phyloP scores from a whole-genome alignment of 83 land plant species.

The Picea abies region DNA sequence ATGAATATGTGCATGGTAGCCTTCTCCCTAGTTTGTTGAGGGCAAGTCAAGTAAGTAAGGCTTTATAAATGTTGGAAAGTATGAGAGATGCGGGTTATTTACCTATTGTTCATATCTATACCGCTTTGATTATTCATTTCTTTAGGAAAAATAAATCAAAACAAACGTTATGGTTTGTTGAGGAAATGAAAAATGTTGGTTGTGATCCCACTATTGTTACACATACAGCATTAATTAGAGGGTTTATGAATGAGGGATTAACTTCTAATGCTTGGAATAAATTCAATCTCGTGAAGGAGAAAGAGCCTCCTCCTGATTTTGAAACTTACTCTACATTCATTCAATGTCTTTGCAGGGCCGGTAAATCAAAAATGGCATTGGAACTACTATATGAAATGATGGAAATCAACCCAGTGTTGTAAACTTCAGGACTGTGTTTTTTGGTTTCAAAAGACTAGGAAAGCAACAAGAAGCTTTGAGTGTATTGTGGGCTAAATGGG shows the following conservation, averaged over 20 bases:
- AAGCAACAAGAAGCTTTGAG: too few species aligned
- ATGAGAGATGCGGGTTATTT: slow-evolving; percentile 38
- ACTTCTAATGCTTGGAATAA: too few species aligned
- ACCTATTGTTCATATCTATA: slow-evolving; percentile 49
- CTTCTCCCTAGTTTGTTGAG: slow-evolving; percentile 40
- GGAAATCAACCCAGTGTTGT: slow-evolving; percentile 48
- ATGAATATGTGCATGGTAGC: slow-evolving; percentile 46
- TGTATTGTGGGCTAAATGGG: too few species aligned
- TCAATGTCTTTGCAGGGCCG: slow-evolving; percentile 38
- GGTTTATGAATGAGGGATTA: too few species aligned
- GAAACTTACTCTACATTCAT: slow-evolving; percentile 50
- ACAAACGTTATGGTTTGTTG: slow-evolving; percentile 24
- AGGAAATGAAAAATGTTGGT: too few species aligned
- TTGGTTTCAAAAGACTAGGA: slow-evolving; percentile 61
- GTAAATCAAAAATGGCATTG: slow-evolving; percentile 47
- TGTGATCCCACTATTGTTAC: too few species aligned
- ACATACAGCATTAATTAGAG: too few species aligned
- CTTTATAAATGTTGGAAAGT: slow-evolving; percentile 33
- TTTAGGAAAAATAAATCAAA: slow-evolving; percentile 34
- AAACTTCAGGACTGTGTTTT: slow-evolving; percentile 47
- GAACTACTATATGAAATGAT: too few species aligned
- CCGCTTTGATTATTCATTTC: slow-evolving; percentile 39
- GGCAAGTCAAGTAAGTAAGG: slow-evolving; percentile 32
- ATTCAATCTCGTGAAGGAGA: too few species aligned
- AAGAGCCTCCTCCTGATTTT: slow-evolving; percentile 59